A percentile compares a stretch with the other conserved stretches of the same genome.
Evolutionary conservation across 2,329 filamentous ascomycete genomes (phyloP).

Genomic region (Nannizziopsis barbatae): DNA sequence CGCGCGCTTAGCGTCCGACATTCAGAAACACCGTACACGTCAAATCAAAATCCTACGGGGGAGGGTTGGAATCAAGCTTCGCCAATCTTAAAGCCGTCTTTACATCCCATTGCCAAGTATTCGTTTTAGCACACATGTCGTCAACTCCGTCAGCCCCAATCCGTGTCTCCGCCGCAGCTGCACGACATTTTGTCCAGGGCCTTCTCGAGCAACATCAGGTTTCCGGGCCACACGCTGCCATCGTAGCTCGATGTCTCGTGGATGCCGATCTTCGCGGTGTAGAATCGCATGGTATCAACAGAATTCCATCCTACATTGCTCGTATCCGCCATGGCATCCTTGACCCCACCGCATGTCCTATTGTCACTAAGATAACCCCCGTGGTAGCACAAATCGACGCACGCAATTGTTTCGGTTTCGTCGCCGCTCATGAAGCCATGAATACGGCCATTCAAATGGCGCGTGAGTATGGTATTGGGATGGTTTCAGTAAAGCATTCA

Average conservation of each 20-base stretch:
- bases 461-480: slow-evolving; percentile 54
- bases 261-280: slow-evolving; percentile 67
- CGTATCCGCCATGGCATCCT: slow-evolving; percentile 61
- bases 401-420: slow-evolving; percentile 63
- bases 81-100: too few species aligned
- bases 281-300: slow-evolving; percentile 68
- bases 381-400: slow-evolving; percentile 59
- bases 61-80: too few species aligned
- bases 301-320: slow-evolving; percentile 65
- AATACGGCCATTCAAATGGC: slow-evolving; percentile 56
- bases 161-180: slow-evolving; percentile 21
- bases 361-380: slow-evolving; percentile 52
- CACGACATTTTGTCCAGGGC: slow-evolving; percentile 39
- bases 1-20: too few species aligned
- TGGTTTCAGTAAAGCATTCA: slow-evolving; percentile 63
- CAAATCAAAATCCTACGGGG: too few species aligned
- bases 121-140: not conserved
- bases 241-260: slow-evolving; percentile 57
- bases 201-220: slow-evolving; percentile 54
- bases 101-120: too few species aligned
- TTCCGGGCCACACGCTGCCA: slow-evolving; percentile 45
- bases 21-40: too few species aligned
- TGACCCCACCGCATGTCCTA: slow-evolving; percentile 49
- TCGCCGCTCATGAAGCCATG: slow-evolving; percentile 59
- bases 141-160: not conserved